Percentiles rank a stretch among this genome's conserved stretches.
Evolutionary conservation across 225 moss, liverwort and hornwort species (phyloP).

Genomic region (Pseudoscleropodium purum): DNA sequence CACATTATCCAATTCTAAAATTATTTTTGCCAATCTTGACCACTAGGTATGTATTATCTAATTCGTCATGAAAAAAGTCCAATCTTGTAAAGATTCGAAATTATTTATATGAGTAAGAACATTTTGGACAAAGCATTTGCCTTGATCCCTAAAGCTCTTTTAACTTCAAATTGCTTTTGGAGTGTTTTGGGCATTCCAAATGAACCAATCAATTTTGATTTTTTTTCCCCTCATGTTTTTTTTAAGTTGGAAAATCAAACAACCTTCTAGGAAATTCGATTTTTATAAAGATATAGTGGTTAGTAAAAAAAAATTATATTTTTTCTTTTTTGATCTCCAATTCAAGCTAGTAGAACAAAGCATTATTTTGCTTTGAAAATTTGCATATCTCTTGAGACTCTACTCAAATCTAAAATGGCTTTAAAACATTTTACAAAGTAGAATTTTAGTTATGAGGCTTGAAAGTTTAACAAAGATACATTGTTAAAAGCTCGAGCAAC

Average conservation of each 20-base stretch:
- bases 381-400: not conserved
- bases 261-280: not conserved
- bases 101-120: not conserved
- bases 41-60: fast-evolving
- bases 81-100: not conserved
- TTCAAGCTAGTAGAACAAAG: not conserved
- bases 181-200: fast-evolving
- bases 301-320: not conserved
- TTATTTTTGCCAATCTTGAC: not conserved
- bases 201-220: not conserved
- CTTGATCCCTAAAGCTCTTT: too few species aligned
- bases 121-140: too few species aligned
- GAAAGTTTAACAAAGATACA: not conserved
- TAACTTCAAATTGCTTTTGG: not conserved
- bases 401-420: not conserved
- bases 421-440: not conserved
- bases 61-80: fast-evolving
- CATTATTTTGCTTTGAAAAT: not conserved
- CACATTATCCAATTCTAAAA: fast-evolving
- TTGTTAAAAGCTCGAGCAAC: not conserved
- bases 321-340: not conserved
- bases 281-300: fast-evolving
- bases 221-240: not conserved
- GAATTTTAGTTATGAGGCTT: not conserved
- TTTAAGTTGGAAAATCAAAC: not conserved